Evolutionary conservation across 345 rosid genomes (phyloP).

Genomic region (thale cress (Arabidopsis thaliana)): TAIR10.1 NC_003076.8:19684501-19685000

Average conservation of each 20-base stretch:
- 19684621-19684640: constrained; percentile 86
- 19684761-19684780: constrained; percentile 58
- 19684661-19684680: constrained; percentile 83
- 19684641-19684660: constrained; percentile 74
- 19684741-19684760: constrained; percentile 75
- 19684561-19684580: constrained; percentile 5
- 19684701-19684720: constrained; percentile 30
- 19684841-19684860: constrained; percentile 58
- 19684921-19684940: background rate
- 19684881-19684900: constrained; percentile 51
- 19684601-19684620: constrained; percentile 70
- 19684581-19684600: constrained; percentile 48
- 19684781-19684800: constrained; percentile 32
- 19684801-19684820: constrained; percentile 53
- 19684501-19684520: constrained; percentile 22
- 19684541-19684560: constrained; percentile 45
- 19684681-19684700: constrained; percentile 39
- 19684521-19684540: constrained; percentile 54
- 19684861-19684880: constrained; percentile 28
- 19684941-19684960: background rate
- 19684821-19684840: constrained; percentile 52
- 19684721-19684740: constrained; percentile 36
- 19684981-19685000: constrained; percentile 19
- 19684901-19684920: background rate
- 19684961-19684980: background rate